A percentile compares a stretch with the other conserved stretches of the same genome.
Evolutionary conservation across 495 filamentous ascomycete species (phyloP).

Genomic region (Aspergillus incahuasiensis): DNA sequence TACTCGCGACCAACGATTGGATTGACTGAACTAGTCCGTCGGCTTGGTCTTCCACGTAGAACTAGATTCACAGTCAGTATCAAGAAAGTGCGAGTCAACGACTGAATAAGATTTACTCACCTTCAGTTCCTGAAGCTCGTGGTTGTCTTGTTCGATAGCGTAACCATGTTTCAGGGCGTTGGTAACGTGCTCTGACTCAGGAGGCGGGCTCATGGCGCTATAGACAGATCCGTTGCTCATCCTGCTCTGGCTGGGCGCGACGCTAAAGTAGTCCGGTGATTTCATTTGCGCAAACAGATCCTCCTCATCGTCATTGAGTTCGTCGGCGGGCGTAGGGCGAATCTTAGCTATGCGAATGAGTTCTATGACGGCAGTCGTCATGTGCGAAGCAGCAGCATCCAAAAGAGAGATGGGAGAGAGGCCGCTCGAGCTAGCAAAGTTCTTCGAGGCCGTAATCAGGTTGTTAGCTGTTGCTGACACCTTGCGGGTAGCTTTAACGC

Average conservation of each 20-base stretch:
- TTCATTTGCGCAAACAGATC: conserved; percentile 42
- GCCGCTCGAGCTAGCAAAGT: conserved; percentile 73
- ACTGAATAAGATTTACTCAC: conserved; percentile 26
- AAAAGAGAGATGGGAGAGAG: conserved; percentile 92
- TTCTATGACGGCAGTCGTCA: conserved; percentile 80
- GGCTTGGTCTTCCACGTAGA: conserved; percentile 82
- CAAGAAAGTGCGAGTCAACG: not conserved
- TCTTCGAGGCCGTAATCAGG: conserved; percentile 88
- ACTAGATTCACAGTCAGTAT: conserved; percentile 33
- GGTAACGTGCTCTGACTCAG: conserved; percentile 28
- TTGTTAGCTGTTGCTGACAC: conserved; percentile 93
- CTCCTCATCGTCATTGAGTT: conserved; percentile 73
- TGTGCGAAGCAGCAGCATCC: conserved; percentile 91
- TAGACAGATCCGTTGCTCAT: conserved; percentile 50
- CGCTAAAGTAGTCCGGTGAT: conserved; percentile 46
- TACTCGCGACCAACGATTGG: conserved; percentile 72
- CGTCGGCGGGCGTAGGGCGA: conserved; percentile 63
- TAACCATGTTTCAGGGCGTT: conserved; percentile 35
- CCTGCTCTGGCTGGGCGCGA: conserved; percentile 41
- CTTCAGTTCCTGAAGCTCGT: conserved; percentile 70
- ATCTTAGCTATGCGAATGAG: conserved; percentile 81
- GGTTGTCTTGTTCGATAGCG: conserved; percentile 39
- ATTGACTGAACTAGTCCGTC: conserved; percentile 76
- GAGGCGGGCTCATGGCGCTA: conserved; percentile 49
- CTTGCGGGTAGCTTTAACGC: conserved; percentile 65